A percentile compares a stretch with the other conserved stretches of the same genome.
These are phyloP conservation scores for Scheffersomyces illinoinensis DNA, from an alignment of 1,139 yeast genomes.

Conservation along the genomic window DNA sequence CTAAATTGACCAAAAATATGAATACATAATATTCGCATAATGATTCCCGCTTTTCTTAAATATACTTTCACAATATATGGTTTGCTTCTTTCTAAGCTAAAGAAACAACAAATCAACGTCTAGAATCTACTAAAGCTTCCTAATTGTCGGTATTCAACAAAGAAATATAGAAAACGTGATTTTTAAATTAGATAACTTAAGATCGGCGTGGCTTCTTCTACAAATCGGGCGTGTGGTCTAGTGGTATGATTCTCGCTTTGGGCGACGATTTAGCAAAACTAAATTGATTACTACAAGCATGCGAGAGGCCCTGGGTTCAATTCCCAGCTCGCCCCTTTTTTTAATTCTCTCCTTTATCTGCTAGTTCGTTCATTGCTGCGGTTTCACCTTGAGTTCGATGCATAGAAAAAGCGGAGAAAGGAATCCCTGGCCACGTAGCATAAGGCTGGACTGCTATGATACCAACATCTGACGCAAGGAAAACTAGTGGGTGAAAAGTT, in stretches of 20 bases:
- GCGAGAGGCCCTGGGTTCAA: constrained; percentile 38
- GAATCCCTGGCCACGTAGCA: not conserved
- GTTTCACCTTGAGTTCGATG: not conserved
- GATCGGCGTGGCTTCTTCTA: not conserved
- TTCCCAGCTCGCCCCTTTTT: constrained; percentile 32
- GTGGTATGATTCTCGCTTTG: constrained; percentile 32
- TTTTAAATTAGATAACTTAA: too few relatives aligned
- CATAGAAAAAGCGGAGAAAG: not conserved
- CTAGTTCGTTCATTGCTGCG: not conserved
- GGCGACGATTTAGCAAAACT: constrained; percentile 15
- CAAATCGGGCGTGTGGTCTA: constrained; percentile 25
- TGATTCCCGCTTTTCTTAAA: too few relatives aligned
- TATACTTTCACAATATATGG: too few relatives aligned
- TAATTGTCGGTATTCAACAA: too few relatives aligned
- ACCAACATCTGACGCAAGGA: not conserved
- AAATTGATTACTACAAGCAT: constrained; percentile 17
- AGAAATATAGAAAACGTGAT: too few relatives aligned
- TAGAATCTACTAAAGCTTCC: too few relatives aligned
- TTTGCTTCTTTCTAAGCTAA: too few relatives aligned
- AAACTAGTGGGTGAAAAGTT: not conserved
- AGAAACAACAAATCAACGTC: too few relatives aligned
- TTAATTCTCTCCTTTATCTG: constrained; percentile 3
- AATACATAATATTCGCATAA: too few relatives aligned
- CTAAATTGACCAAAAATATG: too few relatives aligned
- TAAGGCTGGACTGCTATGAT: not conserved